These are phyloP conservation scores for Carpinus fangiana DNA, from an alignment of 306 rosid genomes.

Conservation along the genomic window DNA sequence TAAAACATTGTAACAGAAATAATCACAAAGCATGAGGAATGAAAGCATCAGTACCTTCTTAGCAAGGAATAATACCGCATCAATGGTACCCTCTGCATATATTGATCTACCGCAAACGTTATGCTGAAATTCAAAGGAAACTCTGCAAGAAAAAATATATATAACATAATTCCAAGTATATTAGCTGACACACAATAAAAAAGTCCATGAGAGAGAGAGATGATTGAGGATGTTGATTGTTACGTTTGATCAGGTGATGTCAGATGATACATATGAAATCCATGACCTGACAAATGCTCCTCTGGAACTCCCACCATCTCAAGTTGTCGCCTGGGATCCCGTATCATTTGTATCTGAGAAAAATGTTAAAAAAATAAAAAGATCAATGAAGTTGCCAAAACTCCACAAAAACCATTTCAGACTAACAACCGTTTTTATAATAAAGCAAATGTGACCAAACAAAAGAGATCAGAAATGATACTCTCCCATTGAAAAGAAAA, in stretches of 20 bases:
- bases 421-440: background rate
- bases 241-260: conserved; percentile 84
- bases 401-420: background rate
- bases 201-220: conserved; percentile 5
- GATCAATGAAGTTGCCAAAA: conserved; percentile 7
- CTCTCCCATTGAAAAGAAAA: background rate
- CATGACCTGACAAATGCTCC: conserved; percentile 85
- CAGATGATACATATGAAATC: conserved; percentile 87
- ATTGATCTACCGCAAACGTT: conserved; percentile 96
- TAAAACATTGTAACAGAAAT: background rate
- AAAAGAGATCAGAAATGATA: background rate
- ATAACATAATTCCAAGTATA: background rate
- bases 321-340: conserved; percentile 76
- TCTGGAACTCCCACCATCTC: conserved; percentile 94
- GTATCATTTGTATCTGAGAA: conserved; percentile 67
- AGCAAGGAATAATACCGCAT: conserved; percentile 79
- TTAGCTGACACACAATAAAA: conserved; percentile 1
- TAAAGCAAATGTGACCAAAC: background rate
- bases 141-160: conserved; percentile 47
- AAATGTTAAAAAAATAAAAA: conserved; percentile 5
- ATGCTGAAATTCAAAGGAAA: conserved; percentile 93
- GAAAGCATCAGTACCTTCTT: conserved; percentile 60
- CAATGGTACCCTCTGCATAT: conserved; percentile 91
- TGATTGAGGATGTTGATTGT: conserved; percentile 23
- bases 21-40: conserved; percentile 16